phyloP scores from a whole-genome alignment of 257 asterid species.

The Solanum lignicaule region DNA sequence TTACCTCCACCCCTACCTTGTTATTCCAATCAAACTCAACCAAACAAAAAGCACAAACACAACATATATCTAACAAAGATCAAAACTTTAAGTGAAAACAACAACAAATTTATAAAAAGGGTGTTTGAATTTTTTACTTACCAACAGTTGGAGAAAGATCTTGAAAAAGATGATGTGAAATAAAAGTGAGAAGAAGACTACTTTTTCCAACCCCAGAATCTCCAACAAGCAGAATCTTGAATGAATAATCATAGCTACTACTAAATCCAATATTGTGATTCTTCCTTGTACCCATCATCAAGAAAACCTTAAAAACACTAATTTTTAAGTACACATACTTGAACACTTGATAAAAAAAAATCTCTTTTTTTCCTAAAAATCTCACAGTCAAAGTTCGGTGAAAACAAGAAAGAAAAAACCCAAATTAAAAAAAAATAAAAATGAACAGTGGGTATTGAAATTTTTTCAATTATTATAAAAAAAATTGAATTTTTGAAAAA shows the following conservation, averaged over 20 bases:
- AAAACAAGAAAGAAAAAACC: background rate
- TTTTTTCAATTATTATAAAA: background rate
- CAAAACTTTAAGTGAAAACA: background rate
- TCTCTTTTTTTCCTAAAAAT: background rate
- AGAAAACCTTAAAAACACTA: background rate
- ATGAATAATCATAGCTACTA: slow-evolving; percentile 57
- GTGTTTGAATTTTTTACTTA: slow-evolving; percentile 7
- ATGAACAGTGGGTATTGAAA: background rate
- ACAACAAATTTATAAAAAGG: background rate
- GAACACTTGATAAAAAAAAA: background rate
- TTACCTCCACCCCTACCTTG: fast-evolving
- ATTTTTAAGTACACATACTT: background rate
- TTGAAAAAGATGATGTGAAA: slow-evolving; percentile 47
- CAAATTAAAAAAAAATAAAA: background rate
- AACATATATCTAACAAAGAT: background rate
- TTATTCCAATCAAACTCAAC: background rate
- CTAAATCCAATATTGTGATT: background rate
- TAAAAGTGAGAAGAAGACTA: slow-evolving; percentile 62
- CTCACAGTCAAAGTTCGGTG: background rate
- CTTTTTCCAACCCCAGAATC: slow-evolving; percentile 92
- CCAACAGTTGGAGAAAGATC: slow-evolving; percentile 72
- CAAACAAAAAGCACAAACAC: background rate
- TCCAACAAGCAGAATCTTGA: slow-evolving; percentile 73
- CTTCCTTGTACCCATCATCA: slow-evolving; percentile 35
- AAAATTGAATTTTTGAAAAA: background rate